Conservation (phyloP, 2,329 filamentous ascomycete genomes). For the Cercospora janseana region DNA sequence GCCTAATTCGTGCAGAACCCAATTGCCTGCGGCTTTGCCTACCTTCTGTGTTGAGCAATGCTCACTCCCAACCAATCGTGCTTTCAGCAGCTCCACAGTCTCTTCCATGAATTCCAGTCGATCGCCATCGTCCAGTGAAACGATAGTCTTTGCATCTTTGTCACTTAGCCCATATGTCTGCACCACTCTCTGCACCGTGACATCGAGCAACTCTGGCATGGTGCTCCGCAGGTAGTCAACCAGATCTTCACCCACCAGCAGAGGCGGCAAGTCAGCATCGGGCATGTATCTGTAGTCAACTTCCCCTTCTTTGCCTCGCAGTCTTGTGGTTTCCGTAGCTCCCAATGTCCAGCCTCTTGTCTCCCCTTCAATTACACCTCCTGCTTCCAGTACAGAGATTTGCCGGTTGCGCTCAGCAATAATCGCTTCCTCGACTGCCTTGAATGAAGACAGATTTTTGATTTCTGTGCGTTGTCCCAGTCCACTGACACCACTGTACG, state of each 20-base stretch:
- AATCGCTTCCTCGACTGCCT: constrained; percentile 91
- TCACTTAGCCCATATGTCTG: constrained; percentile 65
- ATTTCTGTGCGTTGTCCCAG: constrained; percentile 92
- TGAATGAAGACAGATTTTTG: constrained; percentile 94
- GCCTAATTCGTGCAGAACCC: constrained; percentile 55
- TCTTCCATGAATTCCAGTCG: constrained; percentile 79
- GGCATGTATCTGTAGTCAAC: constrained; percentile 99
- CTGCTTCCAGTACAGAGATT: constrained; percentile 73
- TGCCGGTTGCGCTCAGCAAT: constrained; percentile 87
- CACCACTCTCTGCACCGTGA: constrained; percentile 54
- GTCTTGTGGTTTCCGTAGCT: constrained; percentile 71
- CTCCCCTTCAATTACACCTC: constrained; percentile 75
- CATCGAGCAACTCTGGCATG: constrained; percentile 70
- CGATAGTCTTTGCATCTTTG: constrained; percentile 80
- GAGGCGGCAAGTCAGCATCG: constrained; percentile 81
- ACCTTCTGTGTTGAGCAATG: constrained; percentile 32
- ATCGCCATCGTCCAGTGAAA: constrained; percentile 73
- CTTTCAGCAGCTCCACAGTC: constrained; percentile 53
- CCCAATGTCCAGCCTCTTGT: constrained; percentile 91
- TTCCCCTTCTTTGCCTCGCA: constrained; percentile 92
- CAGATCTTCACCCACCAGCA: constrained; percentile 71
- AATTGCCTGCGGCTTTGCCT: constrained; percentile 58
- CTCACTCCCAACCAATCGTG: constrained; percentile 31
- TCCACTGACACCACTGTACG: constrained; percentile 58
- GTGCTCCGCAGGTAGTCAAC: constrained; percentile 61